phyloP scores from a whole-genome alignment of 2,329 filamentous ascomycete genomes.

The Esteya vermicola region DNA sequence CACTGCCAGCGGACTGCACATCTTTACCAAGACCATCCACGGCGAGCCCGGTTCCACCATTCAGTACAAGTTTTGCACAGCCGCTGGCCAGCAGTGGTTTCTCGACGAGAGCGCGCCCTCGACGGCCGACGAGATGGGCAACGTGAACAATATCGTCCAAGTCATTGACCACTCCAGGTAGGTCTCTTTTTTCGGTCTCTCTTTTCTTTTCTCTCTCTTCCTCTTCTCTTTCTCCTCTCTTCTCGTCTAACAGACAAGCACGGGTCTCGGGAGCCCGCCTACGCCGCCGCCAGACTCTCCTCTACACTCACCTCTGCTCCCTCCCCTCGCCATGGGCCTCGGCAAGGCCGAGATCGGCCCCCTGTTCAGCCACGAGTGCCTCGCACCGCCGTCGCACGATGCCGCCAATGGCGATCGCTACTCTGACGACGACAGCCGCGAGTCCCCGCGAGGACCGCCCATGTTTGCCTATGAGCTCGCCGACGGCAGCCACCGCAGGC shows the following conservation, averaged over 20 bases:
- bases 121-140: slow-evolving; percentile 29
- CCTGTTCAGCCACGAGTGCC: slow-evolving; percentile 8
- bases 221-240: neutral
- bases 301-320: neutral
- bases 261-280: slow-evolving; percentile 4
- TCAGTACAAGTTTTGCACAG: slow-evolving; percentile 63
- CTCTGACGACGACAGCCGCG: neutral
- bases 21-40: slow-evolving; percentile 43
- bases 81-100: slow-evolving; percentile 54
- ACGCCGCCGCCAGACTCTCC: slow-evolving; percentile 10
- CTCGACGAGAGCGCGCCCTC: slow-evolving; percentile 47
- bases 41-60: slow-evolving; percentile 43
- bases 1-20: slow-evolving; percentile 35
- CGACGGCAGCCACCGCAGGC: no score
- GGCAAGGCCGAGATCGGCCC: neutral
- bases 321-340: neutral
- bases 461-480: slow-evolving; percentile 33
- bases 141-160: slow-evolving; percentile 31
- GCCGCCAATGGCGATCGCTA: no score
- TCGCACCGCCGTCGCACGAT: no score
- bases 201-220: neutral
- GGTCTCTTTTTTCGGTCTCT: neutral
- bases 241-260: neutral
- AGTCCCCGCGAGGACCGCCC: no score
- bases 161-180: slow-evolving; percentile 13